Base-by-base conservation (phyloP, 306 rosid species). In the Rosa chinensis region DNA sequence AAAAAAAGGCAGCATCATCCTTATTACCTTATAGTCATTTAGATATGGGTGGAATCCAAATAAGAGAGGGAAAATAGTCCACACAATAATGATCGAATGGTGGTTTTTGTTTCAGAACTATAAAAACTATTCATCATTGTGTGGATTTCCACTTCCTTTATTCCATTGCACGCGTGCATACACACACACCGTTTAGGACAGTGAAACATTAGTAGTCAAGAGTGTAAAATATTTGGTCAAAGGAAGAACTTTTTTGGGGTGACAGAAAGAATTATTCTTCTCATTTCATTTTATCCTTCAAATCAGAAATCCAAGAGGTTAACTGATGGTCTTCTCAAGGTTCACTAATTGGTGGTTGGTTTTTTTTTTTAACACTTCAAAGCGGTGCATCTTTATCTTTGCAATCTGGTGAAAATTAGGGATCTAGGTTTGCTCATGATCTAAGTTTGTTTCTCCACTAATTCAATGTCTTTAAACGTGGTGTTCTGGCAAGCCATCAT, bases 401-500 rank as follows among this genome's bases (percentile, higher is more conserved):
- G 5, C 18, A 28, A 8, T 63, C 42, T 55, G 32, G 32, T 28
- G 32, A 28, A 64, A 14, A 14, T 64, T 63, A 32, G 14, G 20
- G n/a, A 25, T 28, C 42, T 32, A n/a, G 17, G 43, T 35, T 39
- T 28, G 18, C 2, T 1, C 21, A 16, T 64, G 18, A 28, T 9
- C 28, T 40, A 17, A 3, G 7, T 67, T 40, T 18, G 25, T 42
- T 67, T 40, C 4, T 42, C 13, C 5, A 40, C 70, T 35, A 66
- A 37, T 66, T 66, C 13, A 37, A 35, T 37, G 10, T 66, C 23
- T 21, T 28, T 71, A 11, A 9, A 28, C 35, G 25, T 50, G 32
- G 76, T 49, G 13, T 12, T 32, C 32, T 28, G 8, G 62, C 17
- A 44, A 71, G 72, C 77, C 25, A 48, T 79, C 53, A 56, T 74